Percentiles rank a stretch among this genome's conserved stretches.
Evolutionary conservation across 169 alveolate genomes (phyloP).

Genomic region (Plasmodium blacklocki): DNA sequence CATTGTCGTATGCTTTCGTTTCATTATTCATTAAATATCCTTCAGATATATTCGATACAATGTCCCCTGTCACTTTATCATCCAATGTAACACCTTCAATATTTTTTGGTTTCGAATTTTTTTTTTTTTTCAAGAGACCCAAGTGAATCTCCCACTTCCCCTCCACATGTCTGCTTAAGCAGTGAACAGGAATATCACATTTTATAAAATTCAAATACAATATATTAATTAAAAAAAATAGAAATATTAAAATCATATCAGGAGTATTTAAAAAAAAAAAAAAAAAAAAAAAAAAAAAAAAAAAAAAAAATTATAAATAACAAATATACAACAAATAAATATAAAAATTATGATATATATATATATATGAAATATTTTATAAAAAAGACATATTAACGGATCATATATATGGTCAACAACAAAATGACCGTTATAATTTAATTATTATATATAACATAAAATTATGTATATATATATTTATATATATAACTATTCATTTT

Average conservation of each 20-base stretch:
- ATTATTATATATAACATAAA: too few relatives aligned
- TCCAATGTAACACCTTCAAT: too few relatives aligned
- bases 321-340: neutral
- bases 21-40: neutral
- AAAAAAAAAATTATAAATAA: neutral
- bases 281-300: neutral
- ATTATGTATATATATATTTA: too few relatives aligned
- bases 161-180: constrained; percentile 72
- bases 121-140: constrained; percentile 37
- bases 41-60: neutral
- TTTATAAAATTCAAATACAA: constrained; percentile 26
- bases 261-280: neutral
- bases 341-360: neutral
- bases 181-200: constrained; percentile 76
- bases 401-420: too few relatives aligned
- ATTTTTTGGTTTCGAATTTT: neutral
- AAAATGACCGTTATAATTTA: too few relatives aligned
- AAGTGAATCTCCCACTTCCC: constrained; percentile 64
- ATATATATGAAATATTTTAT: neutral
- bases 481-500: too few relatives aligned
- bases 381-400: too few relatives aligned
- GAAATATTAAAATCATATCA: constrained; percentile 45
- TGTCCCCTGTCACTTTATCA: neutral
- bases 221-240: constrained; percentile 1
- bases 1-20: neutral